Conservation (phyloP, 768 basidiomycete species). For the Naganishia antarctica region DNA sequence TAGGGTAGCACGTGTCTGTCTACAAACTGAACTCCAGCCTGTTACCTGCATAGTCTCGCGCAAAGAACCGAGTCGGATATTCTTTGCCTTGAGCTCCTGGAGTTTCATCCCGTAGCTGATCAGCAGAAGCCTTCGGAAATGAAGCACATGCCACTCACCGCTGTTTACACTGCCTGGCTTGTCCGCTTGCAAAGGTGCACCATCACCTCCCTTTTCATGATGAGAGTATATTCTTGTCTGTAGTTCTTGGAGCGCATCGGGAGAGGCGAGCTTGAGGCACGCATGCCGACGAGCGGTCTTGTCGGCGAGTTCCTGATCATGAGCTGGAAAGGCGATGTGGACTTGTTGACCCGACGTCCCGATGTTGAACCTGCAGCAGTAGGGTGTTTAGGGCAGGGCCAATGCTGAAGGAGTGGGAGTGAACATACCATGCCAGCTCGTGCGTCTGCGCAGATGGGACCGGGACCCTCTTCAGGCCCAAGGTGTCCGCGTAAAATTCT, state of each 20-base stretch:
- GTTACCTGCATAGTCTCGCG: conserved; percentile 44
- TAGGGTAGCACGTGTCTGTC: too few relatives aligned
- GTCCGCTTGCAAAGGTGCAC: conserved; percentile 37
- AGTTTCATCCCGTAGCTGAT: background rate
- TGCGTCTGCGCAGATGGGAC: conserved; percentile 40
- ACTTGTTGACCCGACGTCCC: conserved; percentile 26
- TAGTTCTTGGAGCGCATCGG: conserved; percentile 33
- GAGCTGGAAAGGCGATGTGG: conserved; percentile 26
- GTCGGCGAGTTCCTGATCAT: conserved; percentile 17
- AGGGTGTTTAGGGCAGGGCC: background rate
- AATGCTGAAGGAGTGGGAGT: background rate
- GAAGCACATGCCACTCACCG: conserved; percentile 28
- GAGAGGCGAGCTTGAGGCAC: conserved; percentile 37
- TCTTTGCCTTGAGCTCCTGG: conserved; percentile 37
- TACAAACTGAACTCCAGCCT: conserved; percentile 40
- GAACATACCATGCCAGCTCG: conserved; percentile 37
- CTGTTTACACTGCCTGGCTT: conserved; percentile 40
- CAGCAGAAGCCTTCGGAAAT: background rate
- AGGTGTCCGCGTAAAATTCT: conserved; percentile 42
- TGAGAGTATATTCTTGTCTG: conserved; percentile 44
- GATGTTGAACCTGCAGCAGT: conserved; percentile 26
- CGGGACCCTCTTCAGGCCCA: conserved; percentile 40
- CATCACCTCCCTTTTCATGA: conserved; percentile 25
- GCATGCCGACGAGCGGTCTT: conserved; percentile 34
- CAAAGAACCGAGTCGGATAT: conserved; percentile 46